Percentiles rank a stretch among this genome's conserved stretches.
Conservation (phyloP, 257 asterid species). For the Ehretia macrophylla region DNA sequence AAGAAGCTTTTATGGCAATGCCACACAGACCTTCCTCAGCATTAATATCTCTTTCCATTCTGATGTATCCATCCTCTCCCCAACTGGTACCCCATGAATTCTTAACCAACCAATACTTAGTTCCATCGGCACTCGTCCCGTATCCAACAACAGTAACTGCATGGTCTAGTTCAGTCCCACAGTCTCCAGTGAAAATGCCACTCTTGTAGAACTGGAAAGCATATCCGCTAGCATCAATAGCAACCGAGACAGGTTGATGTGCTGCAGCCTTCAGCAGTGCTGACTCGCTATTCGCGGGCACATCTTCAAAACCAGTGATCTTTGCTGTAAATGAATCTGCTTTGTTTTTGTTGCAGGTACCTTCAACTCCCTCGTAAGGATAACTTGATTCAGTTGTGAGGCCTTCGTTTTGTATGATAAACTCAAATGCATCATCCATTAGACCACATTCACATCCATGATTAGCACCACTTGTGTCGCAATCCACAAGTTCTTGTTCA, state of each 20-base stretch:
- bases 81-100: no score
- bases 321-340: conserved; percentile 10
- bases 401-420: conserved; percentile 9
- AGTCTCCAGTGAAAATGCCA: no score
- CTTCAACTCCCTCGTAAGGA: conserved; percentile 16
- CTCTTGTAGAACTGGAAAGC: no score
- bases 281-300: background rate
- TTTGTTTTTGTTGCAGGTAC: conserved; percentile 6
- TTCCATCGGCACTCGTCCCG: background rate
- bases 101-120: background rate
- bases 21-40: no score
- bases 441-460: conserved; percentile 24
- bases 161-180: no score
- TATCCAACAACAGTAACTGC: no score
- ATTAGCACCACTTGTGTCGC: background rate
- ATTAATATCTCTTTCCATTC: no score
- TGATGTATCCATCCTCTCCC: no score
- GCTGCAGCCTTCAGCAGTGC: no score
- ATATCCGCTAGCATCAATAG: no score
- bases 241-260: no score
- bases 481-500: conserved; percentile 13
- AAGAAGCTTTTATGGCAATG: no score
- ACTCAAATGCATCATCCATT: conserved; percentile 17
- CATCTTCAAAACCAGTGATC: conserved; percentile 15
- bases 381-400: conserved; percentile 25